Conservation (phyloP, 208 protist genomes). For the Leptomonas seymouri region DNA sequence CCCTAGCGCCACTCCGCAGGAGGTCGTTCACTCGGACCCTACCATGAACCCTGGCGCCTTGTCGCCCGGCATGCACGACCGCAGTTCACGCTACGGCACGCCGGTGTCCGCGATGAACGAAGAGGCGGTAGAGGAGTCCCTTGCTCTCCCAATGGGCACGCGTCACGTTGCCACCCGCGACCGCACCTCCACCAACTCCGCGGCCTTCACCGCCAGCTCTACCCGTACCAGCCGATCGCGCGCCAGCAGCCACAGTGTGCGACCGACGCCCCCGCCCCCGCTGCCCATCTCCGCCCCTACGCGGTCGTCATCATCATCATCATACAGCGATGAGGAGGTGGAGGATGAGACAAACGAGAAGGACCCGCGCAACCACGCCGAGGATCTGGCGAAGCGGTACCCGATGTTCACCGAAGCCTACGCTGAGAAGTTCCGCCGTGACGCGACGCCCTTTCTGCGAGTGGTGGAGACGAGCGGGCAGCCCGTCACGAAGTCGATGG, state of each 20-base stretch:
- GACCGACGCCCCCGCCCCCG: slow-evolving; percentile 17
- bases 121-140: slow-evolving; percentile 7
- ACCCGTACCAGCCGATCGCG: slow-evolving; percentile 26
- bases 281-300: slow-evolving; percentile 17
- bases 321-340: slow-evolving; percentile 27
- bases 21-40: slow-evolving; percentile 9
- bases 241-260: slow-evolving; percentile 36
- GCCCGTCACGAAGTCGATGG: slow-evolving; percentile 2
- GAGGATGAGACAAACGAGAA: slow-evolving; percentile 36
- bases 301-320: slow-evolving; percentile 24
- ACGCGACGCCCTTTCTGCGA: slow-evolving; percentile 56
- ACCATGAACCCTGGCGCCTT: slow-evolving; percentile 4
- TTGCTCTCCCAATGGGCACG: background rate
- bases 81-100: slow-evolving; percentile 27
- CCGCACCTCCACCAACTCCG: slow-evolving; percentile 17
- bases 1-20: background rate
- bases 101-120: slow-evolving; percentile 20
- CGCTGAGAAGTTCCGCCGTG: slow-evolving; percentile 40
- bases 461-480: slow-evolving; percentile 23
- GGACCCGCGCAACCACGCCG: slow-evolving; percentile 35
- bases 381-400: slow-evolving; percentile 59
- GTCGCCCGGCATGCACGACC: background rate
- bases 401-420: slow-evolving; percentile 66
- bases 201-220: slow-evolving; percentile 26
- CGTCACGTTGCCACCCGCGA: background rate